Evolutionary conservation across 1,139 yeast genomes (phyloP), one percentile per base, ranked within the genome.

Genomic region (Hansenula lynferdii): DNA sequence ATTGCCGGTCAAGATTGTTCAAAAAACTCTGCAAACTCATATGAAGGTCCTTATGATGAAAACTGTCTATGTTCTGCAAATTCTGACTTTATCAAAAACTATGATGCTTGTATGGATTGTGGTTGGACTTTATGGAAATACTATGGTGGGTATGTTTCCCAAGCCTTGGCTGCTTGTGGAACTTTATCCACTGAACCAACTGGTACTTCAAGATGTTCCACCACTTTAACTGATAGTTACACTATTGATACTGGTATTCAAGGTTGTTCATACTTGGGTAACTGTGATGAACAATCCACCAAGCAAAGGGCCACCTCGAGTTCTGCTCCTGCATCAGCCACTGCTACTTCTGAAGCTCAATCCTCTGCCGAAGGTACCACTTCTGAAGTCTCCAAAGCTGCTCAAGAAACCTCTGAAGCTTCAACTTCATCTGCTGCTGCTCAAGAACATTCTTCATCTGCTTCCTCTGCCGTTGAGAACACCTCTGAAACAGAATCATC

Each of bases 51-150:
- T 34, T 56, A 48, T 36, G 49, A 56, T 37, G 22, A 37, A 8
- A 29, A 40, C 24, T 57, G 61, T 50, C 43, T 57, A 33, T 57
- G 62, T 54, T 28, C 43, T 22, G 14, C 39, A 1, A 51, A 34
- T 35, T 44, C 55, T 28, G 24, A 35, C 8, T 57, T 57, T 51
- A 33, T 45, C 14, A 33, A 42, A 6, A 38, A 42, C 23, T 54
- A 47, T 38, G 44, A 48, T n/a, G 44, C 42, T 7, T 57, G 61
- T 48, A 40, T 57, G 35, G 54, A 48, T 28, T 57, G 61, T 53
- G 61, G 61, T 38, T 56, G 61, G 59, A 55, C 60, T 39, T 43
- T 57, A 39, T 57, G 60, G 61, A 34, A 38, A 18, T 54, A 57
- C 42, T 57, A 57, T 39, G 51, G 55, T 26, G 24, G 35, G 6